A percentile compares a stretch with the other conserved stretches of the same genome.
Conservation (phyloP, 257 asterid species). For the Gynochthodes officinalis region DNA sequence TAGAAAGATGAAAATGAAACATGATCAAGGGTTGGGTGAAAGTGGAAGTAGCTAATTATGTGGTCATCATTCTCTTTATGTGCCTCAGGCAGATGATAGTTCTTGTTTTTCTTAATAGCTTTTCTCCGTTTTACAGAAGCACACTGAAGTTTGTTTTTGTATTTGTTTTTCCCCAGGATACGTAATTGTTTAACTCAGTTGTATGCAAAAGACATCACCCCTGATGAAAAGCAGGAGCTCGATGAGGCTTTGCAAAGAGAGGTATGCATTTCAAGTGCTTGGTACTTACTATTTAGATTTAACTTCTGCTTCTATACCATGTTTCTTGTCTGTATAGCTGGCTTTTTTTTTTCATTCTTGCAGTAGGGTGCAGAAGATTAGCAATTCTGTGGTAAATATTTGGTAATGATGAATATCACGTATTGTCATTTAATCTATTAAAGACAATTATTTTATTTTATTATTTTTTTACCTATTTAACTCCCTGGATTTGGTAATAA, state of each 20-base stretch:
- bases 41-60: not conserved
- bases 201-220: constrained; percentile 77
- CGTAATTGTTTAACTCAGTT: constrained; percentile 83
- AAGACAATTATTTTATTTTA: too few species aligned
- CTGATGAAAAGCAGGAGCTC: constrained; percentile 93
- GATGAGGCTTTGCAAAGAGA: constrained; percentile 95
- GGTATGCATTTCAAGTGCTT: constrained; percentile 37
- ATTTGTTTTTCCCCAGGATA: constrained; percentile 38
- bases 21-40: too few species aligned
- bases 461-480: not conserved
- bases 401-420: not conserved
- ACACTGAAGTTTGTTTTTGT: not conserved
- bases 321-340: not conserved
- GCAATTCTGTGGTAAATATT: not conserved
- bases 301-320: not conserved
- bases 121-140: not conserved
- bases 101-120: not conserved
- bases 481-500: not conserved
- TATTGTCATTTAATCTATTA: not conserved
- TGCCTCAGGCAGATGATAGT: not conserved
- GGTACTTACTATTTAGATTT: constrained; percentile 1
- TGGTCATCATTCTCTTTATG: not conserved
- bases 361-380: not conserved
- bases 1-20: not conserved
- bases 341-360: not conserved